Base-by-base conservation (phyloP, 1,139 yeast species). In the Arxiozyma telluris region DNA sequence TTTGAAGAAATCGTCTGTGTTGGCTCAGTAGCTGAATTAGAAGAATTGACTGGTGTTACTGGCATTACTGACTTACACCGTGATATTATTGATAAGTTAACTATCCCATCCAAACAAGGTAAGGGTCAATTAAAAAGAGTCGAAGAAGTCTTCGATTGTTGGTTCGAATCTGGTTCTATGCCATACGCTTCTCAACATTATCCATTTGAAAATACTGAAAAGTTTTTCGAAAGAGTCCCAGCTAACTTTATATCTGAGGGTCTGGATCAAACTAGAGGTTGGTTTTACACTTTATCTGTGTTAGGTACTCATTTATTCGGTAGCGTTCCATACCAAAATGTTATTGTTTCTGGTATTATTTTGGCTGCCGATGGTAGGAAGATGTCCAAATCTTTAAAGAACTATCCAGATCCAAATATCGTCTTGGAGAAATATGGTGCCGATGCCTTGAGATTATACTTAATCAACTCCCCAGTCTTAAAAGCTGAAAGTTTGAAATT, bases 141-240 rank as follows among this genome's bases (percentile, higher is more conserved):
- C 59, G 98, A 93, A 71, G 98, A 93, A 74, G 99, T 94, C 53
- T 94, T 94, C 68, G 98, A 94, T 75, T 94, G 99, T 78, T 94
- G 99, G 99, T 94, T 93, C 68, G 98, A 94, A 76, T 89, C 97
- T 39, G 99, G 99, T 63, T 84, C 96, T 52, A 94, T 94, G 99
- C 98, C 99, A 59, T 94, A 87, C 64, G 98, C 98, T 53, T 86
- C 96, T 49, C 86, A 86, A 70, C 98, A 94, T 72, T 94, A 91
- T 69, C 99, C 99, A 63, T 93, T 93, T 71, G 98, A 91, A 74
- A 81, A 81, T 68, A 74, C 81, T 67, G 89, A 86, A 21, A 72
- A 72, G 54, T 91, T 93, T 74, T 67, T 76, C 53, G 71, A 79
- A 56, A 80, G 87, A 52, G 93, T 87, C 83, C 98, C 98, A 53